Percentiles rank a stretch among this genome's conserved stretches.
These are phyloP conservation scores for Penicillium sp. DNA, from an alignment of 2,329 filamentous ascomycete genomes.

Conservation along the genomic window DNA sequence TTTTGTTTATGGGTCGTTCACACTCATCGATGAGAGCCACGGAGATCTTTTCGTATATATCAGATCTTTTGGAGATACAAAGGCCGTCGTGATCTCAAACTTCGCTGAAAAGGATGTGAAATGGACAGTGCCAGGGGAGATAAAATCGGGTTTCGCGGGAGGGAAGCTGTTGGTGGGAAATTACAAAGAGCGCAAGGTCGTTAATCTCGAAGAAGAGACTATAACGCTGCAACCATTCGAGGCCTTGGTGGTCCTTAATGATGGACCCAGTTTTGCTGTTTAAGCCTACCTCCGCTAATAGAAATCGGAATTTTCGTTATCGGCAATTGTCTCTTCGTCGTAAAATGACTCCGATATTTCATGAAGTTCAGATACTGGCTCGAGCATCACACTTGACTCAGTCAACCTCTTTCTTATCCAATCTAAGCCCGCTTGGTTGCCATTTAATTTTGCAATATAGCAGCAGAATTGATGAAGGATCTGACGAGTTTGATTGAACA, in stretches of 20 bases:
- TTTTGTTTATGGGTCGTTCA: background rate
- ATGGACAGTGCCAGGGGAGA: background rate
- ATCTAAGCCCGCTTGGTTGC: background rate
- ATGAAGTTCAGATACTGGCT: background rate
- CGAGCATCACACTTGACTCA: background rate
- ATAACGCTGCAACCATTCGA: background rate
- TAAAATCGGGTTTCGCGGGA: background rate
- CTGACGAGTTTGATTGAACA: background rate
- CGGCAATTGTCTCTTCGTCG: background rate
- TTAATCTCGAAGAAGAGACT: background rate
- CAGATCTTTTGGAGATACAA: background rate
- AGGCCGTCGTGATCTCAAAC: background rate
- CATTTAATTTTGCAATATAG: background rate
- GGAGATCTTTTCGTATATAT: background rate
- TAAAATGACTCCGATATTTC: background rate
- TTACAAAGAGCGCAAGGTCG: background rate
- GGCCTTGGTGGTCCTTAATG: background rate
- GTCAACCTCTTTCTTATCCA: background rate
- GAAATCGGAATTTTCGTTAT: background rate
- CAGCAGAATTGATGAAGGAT: constrained; percentile 1
- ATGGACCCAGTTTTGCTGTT: background rate
- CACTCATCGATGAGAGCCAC: background rate
- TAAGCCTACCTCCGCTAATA: background rate
- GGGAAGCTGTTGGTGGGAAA: background rate
- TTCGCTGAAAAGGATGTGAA: background rate